phyloP scores from a whole-genome alignment of 768 basidiomycete species.

The Neoboletus brunneissimus region DNA sequence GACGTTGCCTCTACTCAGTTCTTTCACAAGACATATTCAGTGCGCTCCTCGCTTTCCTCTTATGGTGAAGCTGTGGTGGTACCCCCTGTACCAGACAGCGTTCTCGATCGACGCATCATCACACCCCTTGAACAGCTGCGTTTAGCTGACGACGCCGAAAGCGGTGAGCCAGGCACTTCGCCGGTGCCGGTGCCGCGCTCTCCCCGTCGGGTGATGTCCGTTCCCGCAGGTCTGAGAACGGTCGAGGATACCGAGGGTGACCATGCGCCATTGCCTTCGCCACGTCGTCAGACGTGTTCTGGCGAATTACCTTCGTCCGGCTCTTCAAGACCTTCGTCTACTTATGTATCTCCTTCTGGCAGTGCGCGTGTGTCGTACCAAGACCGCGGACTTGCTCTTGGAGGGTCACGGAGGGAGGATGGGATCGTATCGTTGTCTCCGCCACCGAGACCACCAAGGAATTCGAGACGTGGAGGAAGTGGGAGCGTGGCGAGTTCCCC shows the following conservation, averaged over 20 bases:
- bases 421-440: constrained; percentile 28
- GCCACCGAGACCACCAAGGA: constrained; percentile 24
- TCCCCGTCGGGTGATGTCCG: constrained; percentile 19
- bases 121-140: constrained; percentile 54
- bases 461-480: constrained; percentile 11
- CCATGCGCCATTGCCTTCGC: constrained; percentile 4
- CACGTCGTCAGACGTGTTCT: constrained; percentile 9
- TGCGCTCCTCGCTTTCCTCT: constrained; percentile 58
- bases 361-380: constrained; percentile 43
- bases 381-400: constrained; percentile 2
- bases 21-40: constrained; percentile 47
- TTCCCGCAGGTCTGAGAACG: constrained; percentile 11
- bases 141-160: constrained; percentile 29
- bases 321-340: constrained; percentile 47
- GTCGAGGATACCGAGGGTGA: constrained; percentile 10
- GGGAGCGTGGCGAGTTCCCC: constrained; percentile 7
- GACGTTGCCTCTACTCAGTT: constrained; percentile 53
- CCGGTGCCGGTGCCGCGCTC: constrained; percentile 3
- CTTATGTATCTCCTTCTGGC: constrained; percentile 24
- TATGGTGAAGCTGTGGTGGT: constrained; percentile 38
- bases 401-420: constrained; percentile 13
- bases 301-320: constrained; percentile 20
- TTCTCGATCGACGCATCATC: constrained; percentile 47
- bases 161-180: background rate
- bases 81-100: constrained; percentile 38